Evolutionary conservation across 2,329 filamentous ascomycete species (phyloP).

Genomic region (Orbilia javanica): DNA sequence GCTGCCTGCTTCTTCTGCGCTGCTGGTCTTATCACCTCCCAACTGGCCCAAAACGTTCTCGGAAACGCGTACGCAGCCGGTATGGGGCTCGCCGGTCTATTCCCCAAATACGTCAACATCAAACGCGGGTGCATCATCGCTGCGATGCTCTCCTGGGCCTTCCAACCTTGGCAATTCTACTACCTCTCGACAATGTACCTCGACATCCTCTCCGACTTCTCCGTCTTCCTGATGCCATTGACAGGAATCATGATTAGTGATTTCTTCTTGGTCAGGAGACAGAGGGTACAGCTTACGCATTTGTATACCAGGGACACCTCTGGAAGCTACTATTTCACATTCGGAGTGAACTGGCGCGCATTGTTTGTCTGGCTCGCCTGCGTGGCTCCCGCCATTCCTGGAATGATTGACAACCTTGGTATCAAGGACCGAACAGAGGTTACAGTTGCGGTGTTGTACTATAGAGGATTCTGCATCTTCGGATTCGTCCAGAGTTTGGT

Average conservation of each 20-base stretch:
- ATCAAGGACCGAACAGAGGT: conserved; percentile 51
- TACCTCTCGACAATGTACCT: conserved; percentile 64
- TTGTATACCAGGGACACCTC: conserved; percentile 48
- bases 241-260: conserved; percentile 58
- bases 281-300: conserved; percentile 53
- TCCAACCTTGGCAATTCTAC: conserved; percentile 70
- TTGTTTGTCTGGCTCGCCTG: conserved; percentile 52
- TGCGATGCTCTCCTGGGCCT: conserved; percentile 66
- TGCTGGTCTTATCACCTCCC: conserved; percentile 67
- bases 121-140: conserved; percentile 70
- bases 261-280: conserved; percentile 43
- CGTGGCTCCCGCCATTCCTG: conserved; percentile 48
- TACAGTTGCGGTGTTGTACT: conserved; percentile 46
- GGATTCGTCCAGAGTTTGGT: conserved; percentile 55
- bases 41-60: conserved; percentile 68
- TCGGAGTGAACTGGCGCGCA: conserved; percentile 54
- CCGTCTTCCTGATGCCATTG: conserved; percentile 53
- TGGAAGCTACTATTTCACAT: conserved; percentile 47
- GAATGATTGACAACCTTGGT: conserved; percentile 47
- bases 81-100: conserved; percentile 71
- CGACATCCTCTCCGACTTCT: conserved; percentile 56
- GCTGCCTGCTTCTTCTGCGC: conserved; percentile 68
- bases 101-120: conserved; percentile 71
- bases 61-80: conserved; percentile 70
- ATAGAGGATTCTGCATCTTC: conserved; percentile 54